Evolutionary conservation across 2,329 filamentous ascomycete genomes (phyloP).

Genomic region (Teratosphaeria gauchensis): DNA sequence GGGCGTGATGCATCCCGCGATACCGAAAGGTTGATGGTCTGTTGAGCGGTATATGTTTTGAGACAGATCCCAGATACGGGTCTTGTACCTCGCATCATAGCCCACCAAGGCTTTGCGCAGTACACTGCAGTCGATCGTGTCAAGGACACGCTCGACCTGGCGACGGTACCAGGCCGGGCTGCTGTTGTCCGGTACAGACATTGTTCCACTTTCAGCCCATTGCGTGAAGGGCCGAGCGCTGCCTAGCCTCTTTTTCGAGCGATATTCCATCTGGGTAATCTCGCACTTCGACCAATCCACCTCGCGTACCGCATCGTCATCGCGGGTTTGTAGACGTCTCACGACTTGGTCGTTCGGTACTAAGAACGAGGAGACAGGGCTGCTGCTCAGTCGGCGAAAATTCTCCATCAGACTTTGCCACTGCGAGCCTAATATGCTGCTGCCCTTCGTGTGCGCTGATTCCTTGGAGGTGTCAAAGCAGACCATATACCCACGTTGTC

Average conservation of each 20-base stretch:
- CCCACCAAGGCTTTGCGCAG: conserved; percentile 40
- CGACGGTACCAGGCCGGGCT: conserved; percentile 41
- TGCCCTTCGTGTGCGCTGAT: background rate
- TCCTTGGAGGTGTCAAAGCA: conserved; percentile 27
- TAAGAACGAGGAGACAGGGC: conserved; percentile 53
- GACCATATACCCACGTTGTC: conserved; percentile 37
- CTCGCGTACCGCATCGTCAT: conserved; percentile 16
- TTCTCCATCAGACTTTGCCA: conserved; percentile 40
- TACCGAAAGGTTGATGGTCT: conserved; percentile 42
- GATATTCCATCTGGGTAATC: conserved; percentile 49
- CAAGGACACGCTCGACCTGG: conserved; percentile 52
- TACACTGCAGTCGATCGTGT: conserved; percentile 52
- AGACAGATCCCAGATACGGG: conserved; percentile 52
- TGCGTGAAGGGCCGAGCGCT: conserved; percentile 48
- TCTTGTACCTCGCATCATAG: conserved; percentile 51
- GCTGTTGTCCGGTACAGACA: conserved; percentile 46
- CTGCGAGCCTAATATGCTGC: conserved; percentile 2
- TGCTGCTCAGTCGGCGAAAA: conserved; percentile 50
- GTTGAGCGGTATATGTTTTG: conserved; percentile 60
- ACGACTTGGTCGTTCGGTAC: conserved; percentile 42
- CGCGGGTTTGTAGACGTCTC: background rate
- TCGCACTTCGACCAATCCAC: conserved; percentile 49
- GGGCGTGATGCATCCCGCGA: conserved; percentile 60
- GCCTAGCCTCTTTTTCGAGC: conserved; percentile 44
- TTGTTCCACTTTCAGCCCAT: conserved; percentile 47